Evolutionary conservation across 345 rosid genomes (phyloP), one percentile per base, ranked within the genome.

Genomic region (Pugionium dolabratum): DNA sequence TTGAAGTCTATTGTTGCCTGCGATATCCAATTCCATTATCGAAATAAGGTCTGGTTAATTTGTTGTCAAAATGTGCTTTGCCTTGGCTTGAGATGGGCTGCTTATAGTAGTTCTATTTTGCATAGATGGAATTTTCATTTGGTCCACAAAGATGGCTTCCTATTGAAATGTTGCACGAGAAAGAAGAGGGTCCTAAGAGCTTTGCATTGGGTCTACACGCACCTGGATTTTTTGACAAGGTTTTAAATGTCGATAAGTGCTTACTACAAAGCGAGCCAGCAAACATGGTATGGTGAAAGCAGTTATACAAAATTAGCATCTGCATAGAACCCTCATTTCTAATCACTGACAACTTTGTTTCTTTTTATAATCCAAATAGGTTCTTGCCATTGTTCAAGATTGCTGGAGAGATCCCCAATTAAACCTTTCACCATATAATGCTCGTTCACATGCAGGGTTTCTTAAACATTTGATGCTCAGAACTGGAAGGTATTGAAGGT

Each of bases 381-480:
- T 88, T 79, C 94, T 93, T 75, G 87, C 72, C 59, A 83, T 78
- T 72, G 73, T 93, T 26, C 98, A 93, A 83, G 87, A 85, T 59
- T 81, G 74, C 69, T 93, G 97, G 98, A 88, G 87, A 81, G 89
- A 90, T 76, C 82, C 89, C 5, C 69, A 73, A 48, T 66, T 88
- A 42, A 82, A 74, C 67, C 87, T 93, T 75, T 88, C 94, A 75
- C 97, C 98, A 8, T 90, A 88, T 71, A 72, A 90, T 64, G 82
- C 81, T 77, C 83, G 81, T 72, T 85, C 94, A 63, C 98, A 93
- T 76, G 77, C 43, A 39, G 98, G 98, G 60, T 93, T 85, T 77
- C 92, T 93, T 59, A 93, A 90, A 83, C 98, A 90, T 84, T 85
- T 90, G 67, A 84, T 86, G 86, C 84, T 93, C 35, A 86, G 98